Percentiles rank a stretch among this genome's conserved stretches.
Evolutionary conservation across 768 basidiomycete genomes (phyloP).

Genomic region (Suillus lakei): DNA sequence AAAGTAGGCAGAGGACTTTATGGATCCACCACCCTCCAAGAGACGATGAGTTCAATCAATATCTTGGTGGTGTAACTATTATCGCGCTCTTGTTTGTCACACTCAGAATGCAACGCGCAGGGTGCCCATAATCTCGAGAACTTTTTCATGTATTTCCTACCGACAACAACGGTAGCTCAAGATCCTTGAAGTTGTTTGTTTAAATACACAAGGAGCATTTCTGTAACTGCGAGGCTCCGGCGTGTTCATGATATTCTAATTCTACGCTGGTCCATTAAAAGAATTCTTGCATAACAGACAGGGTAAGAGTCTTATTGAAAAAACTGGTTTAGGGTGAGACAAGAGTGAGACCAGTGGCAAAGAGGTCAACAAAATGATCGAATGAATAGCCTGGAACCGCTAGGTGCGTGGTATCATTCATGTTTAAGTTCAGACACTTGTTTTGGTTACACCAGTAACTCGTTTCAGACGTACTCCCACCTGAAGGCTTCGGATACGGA

Average conservation of each 20-base stretch:
- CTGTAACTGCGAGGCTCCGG: background rate
- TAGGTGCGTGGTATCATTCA: background rate
- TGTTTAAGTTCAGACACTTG: too few species aligned
- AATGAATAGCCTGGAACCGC: background rate
- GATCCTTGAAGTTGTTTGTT: background rate
- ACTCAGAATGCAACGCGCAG: background rate
- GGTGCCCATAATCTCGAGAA: background rate
- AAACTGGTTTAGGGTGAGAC: background rate
- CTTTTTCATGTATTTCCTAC: background rate
- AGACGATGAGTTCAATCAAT: constrained; percentile 32
- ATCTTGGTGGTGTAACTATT: constrained; percentile 5
- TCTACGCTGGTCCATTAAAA: background rate
- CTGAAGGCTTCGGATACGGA: too few species aligned
- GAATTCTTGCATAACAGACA: background rate
- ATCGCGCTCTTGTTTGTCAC: background rate
- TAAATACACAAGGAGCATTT: background rate
- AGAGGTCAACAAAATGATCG: background rate
- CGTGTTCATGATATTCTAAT: background rate
- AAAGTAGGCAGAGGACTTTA: constrained; percentile 77
- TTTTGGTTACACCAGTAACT: too few species aligned
- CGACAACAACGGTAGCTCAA: background rate
- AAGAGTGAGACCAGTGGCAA: background rate
- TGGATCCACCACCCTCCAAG: constrained; percentile 71
- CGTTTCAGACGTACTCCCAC: too few species aligned
- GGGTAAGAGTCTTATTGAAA: background rate